Base-by-base conservation (phyloP, 192 early-diverging fungal genomes). In the Coemansia asiatica region DNA sequence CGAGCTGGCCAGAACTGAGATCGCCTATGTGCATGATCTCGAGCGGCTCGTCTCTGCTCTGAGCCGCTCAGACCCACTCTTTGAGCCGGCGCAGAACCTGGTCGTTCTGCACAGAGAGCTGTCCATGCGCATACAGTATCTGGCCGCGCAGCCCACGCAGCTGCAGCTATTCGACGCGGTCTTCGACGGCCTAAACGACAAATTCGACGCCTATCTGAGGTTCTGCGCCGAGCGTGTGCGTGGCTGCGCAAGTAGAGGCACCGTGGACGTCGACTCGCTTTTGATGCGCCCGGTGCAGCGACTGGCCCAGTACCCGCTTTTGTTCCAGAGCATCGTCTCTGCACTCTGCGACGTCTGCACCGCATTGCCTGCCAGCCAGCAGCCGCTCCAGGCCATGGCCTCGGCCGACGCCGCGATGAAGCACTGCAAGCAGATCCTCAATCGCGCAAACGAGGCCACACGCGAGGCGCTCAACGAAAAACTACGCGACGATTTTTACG, bases 201-300 rank as follows among this genome's bases (percentile, higher is more conserved):
- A 36, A 4, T 81, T 81, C 47, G 66, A 67, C 38, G 72, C 71
- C 12, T 81, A 81, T 44, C 69, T 69, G 23, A 46, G 38, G 18
- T 75, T 72, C 53, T 81, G 79, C 38, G 72, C 78, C n/a, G 44
- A 44, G 7, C 78, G 72, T 60, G 72, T 72, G 59, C 53, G 31
- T 9, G 48, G 46, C 19, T 6, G 72, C 63, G 7, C 67, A 66
- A 60, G 68, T 72, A 8, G 31, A 60, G 27, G 58, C 68, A 29
- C 40, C 35, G 60, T 69, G 63, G 40, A 81, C 56, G 60, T 72
- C 6, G 64, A 67, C n/a, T 51, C 79, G 46, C 57, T 81, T 59
- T 64, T 81, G 31, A 75, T 81, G 66, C 69, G 79, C 10, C 79
- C 79, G 16, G 67, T 81, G 28, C 79, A 81, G 69, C 66, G 79